These are phyloP conservation scores for Suillus plorans DNA, from an alignment of 768 basidiomycete genomes.

Conservation along the genomic window DNA sequence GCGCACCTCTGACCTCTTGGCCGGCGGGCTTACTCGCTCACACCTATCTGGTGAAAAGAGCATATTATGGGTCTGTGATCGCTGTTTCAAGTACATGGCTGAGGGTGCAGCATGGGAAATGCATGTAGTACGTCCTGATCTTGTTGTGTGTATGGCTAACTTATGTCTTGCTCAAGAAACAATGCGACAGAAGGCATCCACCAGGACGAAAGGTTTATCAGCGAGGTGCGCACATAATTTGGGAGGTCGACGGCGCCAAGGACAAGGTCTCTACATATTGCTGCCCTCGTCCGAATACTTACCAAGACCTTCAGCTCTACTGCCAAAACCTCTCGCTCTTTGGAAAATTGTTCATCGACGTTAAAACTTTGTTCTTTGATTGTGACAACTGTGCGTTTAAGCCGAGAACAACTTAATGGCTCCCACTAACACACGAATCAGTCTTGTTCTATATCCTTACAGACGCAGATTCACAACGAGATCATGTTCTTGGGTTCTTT, in stretches of 20 bases:
- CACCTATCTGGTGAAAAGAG: slow-evolving; percentile 46
- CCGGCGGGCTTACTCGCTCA: slow-evolving; percentile 56
- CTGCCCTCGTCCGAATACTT: not conserved
- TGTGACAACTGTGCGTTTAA: slow-evolving; percentile 71
- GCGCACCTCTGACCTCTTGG: slow-evolving; percentile 72
- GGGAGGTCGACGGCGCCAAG: slow-evolving; percentile 91
- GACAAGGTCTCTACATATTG: slow-evolving; percentile 62
- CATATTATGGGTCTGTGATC: slow-evolving; percentile 81
- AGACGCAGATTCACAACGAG: slow-evolving; percentile 73
- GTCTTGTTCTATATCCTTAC: slow-evolving; percentile 94
- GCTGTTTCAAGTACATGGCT: slow-evolving; percentile 96
- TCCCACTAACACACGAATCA: slow-evolving; percentile 6
- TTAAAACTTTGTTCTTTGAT: slow-evolving; percentile 94
- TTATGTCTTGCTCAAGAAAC: slow-evolving; percentile 46
- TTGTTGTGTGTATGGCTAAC: slow-evolving; percentile 10
- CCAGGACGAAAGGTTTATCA: slow-evolving; percentile 92
- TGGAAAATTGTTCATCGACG: slow-evolving; percentile 98
- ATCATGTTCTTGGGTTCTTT: slow-evolving; percentile 78
- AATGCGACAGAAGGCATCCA: slow-evolving; percentile 67
- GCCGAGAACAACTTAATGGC: not conserved
- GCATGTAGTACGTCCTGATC: slow-evolving; percentile 49
- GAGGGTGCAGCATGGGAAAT: slow-evolving; percentile 71
- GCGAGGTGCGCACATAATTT: slow-evolving; percentile 84
- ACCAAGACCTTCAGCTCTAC: slow-evolving; percentile 62
- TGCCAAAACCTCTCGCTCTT: slow-evolving; percentile 96